phyloP scores from a whole-genome alignment of 2,329 filamentous ascomycete genomes.

The Aspergillus caelatus region DNA sequence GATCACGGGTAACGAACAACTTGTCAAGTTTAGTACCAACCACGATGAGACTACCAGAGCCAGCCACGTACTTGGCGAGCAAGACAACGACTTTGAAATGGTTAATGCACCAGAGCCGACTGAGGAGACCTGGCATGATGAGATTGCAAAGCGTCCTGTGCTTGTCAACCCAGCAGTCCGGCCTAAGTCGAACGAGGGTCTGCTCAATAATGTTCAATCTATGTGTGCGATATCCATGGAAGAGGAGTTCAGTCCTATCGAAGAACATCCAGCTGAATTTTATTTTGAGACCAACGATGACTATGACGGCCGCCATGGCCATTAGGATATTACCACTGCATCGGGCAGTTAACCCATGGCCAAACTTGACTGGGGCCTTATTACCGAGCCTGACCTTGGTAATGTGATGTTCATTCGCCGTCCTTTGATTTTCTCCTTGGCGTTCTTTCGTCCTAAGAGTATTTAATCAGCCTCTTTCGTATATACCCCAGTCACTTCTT shows the following conservation, averaged over 20 bases:
- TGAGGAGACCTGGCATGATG: slow-evolving; percentile 53
- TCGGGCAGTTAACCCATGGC: not conserved
- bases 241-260: slow-evolving; percentile 36
- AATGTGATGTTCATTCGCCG: slow-evolving; percentile 4
- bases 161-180: slow-evolving; percentile 64
- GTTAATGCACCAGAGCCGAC: slow-evolving; percentile 20
- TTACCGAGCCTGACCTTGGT: slow-evolving; percentile 2
- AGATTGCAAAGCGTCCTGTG: slow-evolving; percentile 60
- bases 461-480: slow-evolving; percentile 13
- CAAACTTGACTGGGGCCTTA: not conserved
- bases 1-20: slow-evolving; percentile 74
- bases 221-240: slow-evolving; percentile 37
- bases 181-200: slow-evolving; percentile 64
- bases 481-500: slow-evolving; percentile 21
- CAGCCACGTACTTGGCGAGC: slow-evolving; percentile 58
- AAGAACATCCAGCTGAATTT: slow-evolving; percentile 40
- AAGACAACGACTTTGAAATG: slow-evolving; percentile 45
- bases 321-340: not conserved
- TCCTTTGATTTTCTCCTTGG: slow-evolving; percentile 4
- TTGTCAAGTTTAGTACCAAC: slow-evolving; percentile 58
- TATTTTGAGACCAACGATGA: slow-evolving; percentile 59
- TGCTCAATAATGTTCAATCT: slow-evolving; percentile 56
- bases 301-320: slow-evolving; percentile 22
- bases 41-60: slow-evolving; percentile 49
- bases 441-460: slow-evolving; percentile 3